phyloP scores from a whole-genome alignment of 768 basidiomycete species.

The Sutorius australiensis region DNA sequence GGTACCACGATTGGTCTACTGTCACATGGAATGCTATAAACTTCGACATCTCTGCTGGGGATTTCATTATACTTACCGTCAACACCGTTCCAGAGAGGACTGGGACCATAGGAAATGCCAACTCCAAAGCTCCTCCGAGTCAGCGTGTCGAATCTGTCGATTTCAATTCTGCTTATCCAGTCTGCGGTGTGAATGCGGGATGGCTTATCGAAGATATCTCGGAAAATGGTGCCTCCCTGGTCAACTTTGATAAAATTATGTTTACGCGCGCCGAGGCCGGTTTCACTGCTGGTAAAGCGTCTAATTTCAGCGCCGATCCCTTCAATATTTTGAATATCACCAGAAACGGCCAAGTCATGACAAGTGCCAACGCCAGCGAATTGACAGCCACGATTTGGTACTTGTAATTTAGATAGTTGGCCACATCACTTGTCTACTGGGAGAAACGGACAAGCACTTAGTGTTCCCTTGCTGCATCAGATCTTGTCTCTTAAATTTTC shows the following conservation, averaged over 20 bases:
- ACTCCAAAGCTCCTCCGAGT: too few species aligned
- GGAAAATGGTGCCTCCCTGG: not conserved
- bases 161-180: not conserved
- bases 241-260: constrained; percentile 2
- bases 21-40: not conserved
- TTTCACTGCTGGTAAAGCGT: not conserved
- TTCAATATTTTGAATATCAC: not conserved
- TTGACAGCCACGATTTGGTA: not conserved
- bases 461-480: too few species aligned
- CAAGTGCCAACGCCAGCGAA: not conserved
- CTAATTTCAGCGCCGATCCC: not conserved
- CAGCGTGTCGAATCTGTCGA: too few species aligned
- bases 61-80: constrained; percentile 1
- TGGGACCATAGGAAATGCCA: too few species aligned
- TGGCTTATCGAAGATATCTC: constrained; percentile 6
- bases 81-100: too few species aligned
- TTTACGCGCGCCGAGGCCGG: not conserved
- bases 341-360: not conserved
- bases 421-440: not conserved
- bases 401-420: not conserved
- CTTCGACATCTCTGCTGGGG: constrained; percentile 2
- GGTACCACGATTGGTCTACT: not conserved
- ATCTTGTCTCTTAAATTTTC: too few species aligned
- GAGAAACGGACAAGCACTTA: not conserved
- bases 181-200: constrained; percentile 5